Conservation (phyloP, 2,329 filamentous ascomycete genomes). For the Triangularia verruculosa region DNA sequence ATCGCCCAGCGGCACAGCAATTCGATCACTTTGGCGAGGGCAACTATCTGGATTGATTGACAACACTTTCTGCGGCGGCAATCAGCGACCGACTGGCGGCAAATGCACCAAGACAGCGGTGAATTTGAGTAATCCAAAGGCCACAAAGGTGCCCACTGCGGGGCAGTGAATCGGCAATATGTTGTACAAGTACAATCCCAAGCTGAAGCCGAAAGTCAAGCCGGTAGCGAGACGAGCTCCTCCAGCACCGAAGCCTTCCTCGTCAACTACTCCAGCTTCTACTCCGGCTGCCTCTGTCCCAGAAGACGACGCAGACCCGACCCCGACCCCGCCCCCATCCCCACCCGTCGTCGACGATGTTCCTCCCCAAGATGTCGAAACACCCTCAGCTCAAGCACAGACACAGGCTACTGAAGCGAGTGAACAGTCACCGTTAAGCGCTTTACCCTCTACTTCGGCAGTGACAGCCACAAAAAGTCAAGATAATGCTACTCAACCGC, state of each 20-base stretch:
- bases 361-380: neutral
- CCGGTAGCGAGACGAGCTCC: constrained; percentile 12
- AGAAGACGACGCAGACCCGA: neutral
- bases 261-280: neutral
- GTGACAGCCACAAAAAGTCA: neutral
- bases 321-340: neutral
- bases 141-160: constrained; percentile 13
- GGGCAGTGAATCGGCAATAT: constrained; percentile 20
- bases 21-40: neutral
- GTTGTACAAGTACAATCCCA: constrained; percentile 19
- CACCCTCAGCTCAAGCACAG: neutral
- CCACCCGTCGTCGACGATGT: neutral
- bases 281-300: neutral
- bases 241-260: neutral
- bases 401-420: neutral
- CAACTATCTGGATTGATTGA: neutral
- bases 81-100: neutral
- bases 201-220: constrained; percentile 14
- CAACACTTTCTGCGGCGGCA: neutral
- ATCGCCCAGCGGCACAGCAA: neutral
- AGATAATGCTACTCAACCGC: neutral
- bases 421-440: neutral
- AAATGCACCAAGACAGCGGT: neutral
- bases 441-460: neutral
- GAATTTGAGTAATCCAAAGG: neutral